Percentiles rank a stretch among this genome's conserved stretches.
These are phyloP conservation scores for Lentinula sp. DNA, from an alignment of 768 basidiomycete species.

Conservation along the genomic window DNA sequence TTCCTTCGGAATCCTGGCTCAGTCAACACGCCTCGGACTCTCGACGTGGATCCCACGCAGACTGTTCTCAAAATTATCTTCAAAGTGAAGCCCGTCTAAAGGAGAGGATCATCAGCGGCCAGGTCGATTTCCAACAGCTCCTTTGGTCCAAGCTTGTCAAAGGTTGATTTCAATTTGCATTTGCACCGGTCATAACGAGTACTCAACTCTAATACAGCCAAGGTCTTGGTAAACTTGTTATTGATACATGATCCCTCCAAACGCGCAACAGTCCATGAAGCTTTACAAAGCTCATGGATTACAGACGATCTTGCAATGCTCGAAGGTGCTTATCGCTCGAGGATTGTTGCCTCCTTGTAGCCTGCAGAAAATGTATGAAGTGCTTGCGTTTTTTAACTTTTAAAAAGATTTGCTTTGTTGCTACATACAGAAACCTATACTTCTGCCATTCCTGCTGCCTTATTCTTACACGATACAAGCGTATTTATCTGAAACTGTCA, in stretches of 20 bases:
- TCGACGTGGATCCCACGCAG: constrained; percentile 20
- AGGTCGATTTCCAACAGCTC: constrained; percentile 45
- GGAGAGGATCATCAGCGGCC: constrained; percentile 59
- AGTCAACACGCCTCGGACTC: constrained; percentile 26
- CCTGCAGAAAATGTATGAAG: not conserved
- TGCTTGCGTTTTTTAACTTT: not conserved
- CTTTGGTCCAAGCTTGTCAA: constrained; percentile 35
- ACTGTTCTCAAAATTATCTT: constrained; percentile 34
- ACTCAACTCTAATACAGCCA: constrained; percentile 35
- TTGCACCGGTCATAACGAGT: not conserved
- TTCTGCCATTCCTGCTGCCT: too few species aligned
- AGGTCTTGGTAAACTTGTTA: constrained; percentile 50
- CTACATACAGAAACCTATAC: too few species aligned
- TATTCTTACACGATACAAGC: too few species aligned
- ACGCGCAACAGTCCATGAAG: constrained; percentile 59
- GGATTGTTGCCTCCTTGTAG: constrained; percentile 27
- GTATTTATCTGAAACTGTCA: too few species aligned
- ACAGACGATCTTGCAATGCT: constrained; percentile 53
- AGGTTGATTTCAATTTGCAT: not conserved
- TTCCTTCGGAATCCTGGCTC: constrained; percentile 25
- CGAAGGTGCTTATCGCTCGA: constrained; percentile 51
- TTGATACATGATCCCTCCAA: constrained; percentile 49
- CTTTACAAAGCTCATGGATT: constrained; percentile 67
- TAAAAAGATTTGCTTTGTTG: not conserved
- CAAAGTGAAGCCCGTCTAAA: constrained; percentile 58